phyloP scores from a whole-genome alignment of 768 basidiomycete genomes.

The Lepiota brunneoincarnata region DNA sequence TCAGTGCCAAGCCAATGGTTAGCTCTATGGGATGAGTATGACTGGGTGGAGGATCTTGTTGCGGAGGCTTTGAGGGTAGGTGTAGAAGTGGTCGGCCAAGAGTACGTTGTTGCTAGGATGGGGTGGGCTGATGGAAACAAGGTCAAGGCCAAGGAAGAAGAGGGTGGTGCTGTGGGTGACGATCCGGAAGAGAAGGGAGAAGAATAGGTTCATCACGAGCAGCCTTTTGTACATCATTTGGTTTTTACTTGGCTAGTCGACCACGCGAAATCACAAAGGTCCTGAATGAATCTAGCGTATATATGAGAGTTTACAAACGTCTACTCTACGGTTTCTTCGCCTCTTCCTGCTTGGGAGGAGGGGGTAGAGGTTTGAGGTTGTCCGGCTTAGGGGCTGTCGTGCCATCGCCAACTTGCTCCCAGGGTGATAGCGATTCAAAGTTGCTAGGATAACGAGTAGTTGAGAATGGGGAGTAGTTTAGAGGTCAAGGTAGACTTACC shows the following conservation, averaged over 20 bases:
- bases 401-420: slow-evolving; percentile 88
- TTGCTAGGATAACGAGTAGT: slow-evolving; percentile 54
- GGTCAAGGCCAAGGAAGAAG: slow-evolving; percentile 14
- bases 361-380: slow-evolving; percentile 72
- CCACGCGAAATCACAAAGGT: background rate
- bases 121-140: slow-evolving; percentile 58
- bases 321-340: slow-evolving; percentile 64
- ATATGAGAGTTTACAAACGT: slow-evolving; percentile 2
- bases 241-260: too few relatives aligned
- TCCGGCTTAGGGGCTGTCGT: slow-evolving; percentile 54
- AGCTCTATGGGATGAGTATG: slow-evolving; percentile 84
- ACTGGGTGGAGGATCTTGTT: slow-evolving; percentile 95
- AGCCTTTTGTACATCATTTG: slow-evolving; percentile 29
- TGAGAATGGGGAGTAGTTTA: background rate
- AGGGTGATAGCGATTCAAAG: slow-evolving; percentile 89
- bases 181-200: slow-evolving; percentile 23
- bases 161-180: slow-evolving; percentile 13
- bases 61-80: slow-evolving; percentile 84
- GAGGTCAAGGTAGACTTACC: slow-evolving; percentile 43
- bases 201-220: slow-evolving; percentile 27
- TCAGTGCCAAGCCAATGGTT: slow-evolving; percentile 84
- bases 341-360: slow-evolving; percentile 74
- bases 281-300: background rate
- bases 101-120: slow-evolving; percentile 86
- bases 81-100: slow-evolving; percentile 89